phyloP scores from a whole-genome alignment of 1,284 basidiomycete species.

The Cutaneotrichosporon cyanovorans region DNA sequence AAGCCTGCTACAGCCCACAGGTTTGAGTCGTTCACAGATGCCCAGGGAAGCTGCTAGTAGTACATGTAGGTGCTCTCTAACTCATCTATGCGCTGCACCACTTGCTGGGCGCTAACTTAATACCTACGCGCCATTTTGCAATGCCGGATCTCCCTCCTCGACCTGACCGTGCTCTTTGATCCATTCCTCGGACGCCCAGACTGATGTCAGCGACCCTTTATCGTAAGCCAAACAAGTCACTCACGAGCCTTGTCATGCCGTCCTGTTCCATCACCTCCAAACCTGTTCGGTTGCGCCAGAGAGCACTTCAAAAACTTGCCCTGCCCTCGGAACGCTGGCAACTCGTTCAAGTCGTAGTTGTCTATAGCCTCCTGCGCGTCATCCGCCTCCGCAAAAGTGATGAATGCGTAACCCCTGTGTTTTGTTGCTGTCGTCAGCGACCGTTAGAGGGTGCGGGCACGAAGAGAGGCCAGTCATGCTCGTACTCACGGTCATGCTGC shows the following conservation, averaged over 20 bases:
- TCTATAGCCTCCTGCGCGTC: constrained; percentile 47
- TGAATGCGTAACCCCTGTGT: constrained; percentile 44
- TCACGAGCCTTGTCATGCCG: constrained; percentile 39
- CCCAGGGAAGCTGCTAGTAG: background rate
- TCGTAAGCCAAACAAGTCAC: constrained; percentile 13
- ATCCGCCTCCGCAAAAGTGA: constrained; percentile 39
- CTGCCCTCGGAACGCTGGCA: constrained; percentile 37
- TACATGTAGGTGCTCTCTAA: constrained; percentile 5
- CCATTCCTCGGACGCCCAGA: constrained; percentile 45
- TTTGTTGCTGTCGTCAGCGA: constrained; percentile 21
- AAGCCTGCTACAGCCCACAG: too few species aligned
- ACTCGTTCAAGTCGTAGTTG: constrained; percentile 46
- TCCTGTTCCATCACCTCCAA: constrained; percentile 22
- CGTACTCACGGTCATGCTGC: constrained; percentile 34
- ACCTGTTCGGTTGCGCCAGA: constrained; percentile 41
- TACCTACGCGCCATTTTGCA: constrained; percentile 23
- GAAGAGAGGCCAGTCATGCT: background rate
- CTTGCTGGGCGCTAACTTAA: too few species aligned
- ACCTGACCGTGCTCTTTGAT: constrained; percentile 35
- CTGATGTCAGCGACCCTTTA: constrained; percentile 18
- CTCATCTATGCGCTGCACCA: constrained; percentile 7
- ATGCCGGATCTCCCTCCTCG: constrained; percentile 1
- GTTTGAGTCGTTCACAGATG: too few species aligned
- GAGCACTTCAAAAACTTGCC: constrained; percentile 44
- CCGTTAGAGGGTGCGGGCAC: background rate